Percentiles rank a stretch among this genome's conserved stretches.
Evolutionary conservation across 1,139 yeast genomes (phyloP).

Genomic region (Suhomyces panamericanus): DNA sequence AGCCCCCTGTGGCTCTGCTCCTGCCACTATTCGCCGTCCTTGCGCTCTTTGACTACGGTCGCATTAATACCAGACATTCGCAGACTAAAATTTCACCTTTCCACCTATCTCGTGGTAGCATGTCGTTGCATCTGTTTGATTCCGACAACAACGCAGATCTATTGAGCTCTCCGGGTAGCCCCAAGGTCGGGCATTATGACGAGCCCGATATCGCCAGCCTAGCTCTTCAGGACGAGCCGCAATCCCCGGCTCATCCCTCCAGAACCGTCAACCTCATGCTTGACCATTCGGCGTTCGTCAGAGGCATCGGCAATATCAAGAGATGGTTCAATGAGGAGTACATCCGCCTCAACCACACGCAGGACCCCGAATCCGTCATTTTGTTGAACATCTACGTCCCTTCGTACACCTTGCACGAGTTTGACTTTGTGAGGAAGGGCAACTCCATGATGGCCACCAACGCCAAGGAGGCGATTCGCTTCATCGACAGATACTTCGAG

Average conservation of each 20-base stretch:
- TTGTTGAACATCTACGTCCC: slow-evolving; percentile 46
- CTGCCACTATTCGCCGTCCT: not conserved
- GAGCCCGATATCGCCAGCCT: not conserved
- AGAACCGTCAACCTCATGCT: slow-evolving; percentile 42
- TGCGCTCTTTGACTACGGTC: not conserved
- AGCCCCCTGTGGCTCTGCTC: not conserved
- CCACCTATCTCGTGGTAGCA: not conserved
- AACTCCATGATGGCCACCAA: slow-evolving; percentile 54
- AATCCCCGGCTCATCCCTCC: not conserved
- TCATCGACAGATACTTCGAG: slow-evolving; percentile 48
- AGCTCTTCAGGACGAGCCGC: not conserved
- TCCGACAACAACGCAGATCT: slow-evolving; percentile 6
- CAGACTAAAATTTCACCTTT: not conserved
- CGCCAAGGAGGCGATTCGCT: slow-evolving; percentile 56
- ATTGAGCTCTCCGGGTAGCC: not conserved
- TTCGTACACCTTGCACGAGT: slow-evolving; percentile 55
- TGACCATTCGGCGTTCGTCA: slow-evolving; percentile 59
- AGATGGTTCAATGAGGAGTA: slow-evolving; percentile 52
- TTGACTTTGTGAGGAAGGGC: slow-evolving; percentile 56
- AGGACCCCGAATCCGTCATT: slow-evolving; percentile 19
- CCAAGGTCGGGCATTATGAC: not conserved
- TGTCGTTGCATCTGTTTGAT: slow-evolving; percentile 12
- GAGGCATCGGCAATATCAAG: slow-evolving; percentile 61
- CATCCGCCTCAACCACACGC: slow-evolving; percentile 25
- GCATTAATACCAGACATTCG: not conserved